A percentile compares a stretch with the other conserved stretches of the same genome.
phyloP scores from a whole-genome alignment of 371 early-diverging fungal genomes.

The Polyrhizophydium stewartii region DNA sequence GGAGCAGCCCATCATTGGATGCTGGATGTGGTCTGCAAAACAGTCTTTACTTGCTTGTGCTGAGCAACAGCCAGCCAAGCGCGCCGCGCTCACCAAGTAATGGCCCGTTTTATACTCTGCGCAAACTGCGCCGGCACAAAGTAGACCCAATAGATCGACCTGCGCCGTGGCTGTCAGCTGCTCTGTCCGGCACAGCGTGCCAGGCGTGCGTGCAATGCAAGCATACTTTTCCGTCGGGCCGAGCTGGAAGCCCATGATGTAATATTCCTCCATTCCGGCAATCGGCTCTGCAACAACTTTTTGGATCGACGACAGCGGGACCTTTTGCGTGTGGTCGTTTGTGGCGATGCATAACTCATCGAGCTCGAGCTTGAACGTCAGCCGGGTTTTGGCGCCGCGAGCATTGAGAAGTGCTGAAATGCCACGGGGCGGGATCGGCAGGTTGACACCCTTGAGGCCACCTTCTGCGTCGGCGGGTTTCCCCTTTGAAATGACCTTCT shows the following conservation, averaged over 20 bases:
- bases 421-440: conserved; percentile 17
- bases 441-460: conserved; percentile 5
- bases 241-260: conserved; percentile 23
- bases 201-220: neutral
- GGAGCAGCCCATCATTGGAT: too few relatives aligned
- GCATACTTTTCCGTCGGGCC: conserved; percentile 28
- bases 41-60: too few relatives aligned
- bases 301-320: neutral
- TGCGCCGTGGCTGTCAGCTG: neutral
- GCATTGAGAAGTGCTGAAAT: conserved; percentile 12
- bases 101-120: neutral
- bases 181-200: neutral
- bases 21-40: too few relatives aligned
- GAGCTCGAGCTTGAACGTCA: conserved; percentile 18
- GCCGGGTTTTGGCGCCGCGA: conserved; percentile 19
- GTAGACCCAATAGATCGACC: neutral
- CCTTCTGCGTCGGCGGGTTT: conserved; percentile 20
- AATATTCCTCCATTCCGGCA: conserved; percentile 11
- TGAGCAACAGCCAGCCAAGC: too few relatives aligned
- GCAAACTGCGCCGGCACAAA: neutral
- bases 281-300: conserved; percentile 13
- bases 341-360: conserved; percentile 21
- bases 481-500: conserved; percentile 25
- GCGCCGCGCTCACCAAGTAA: too few relatives aligned
- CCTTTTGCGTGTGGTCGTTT: conserved; percentile 19